A percentile compares a stretch with the other conserved stretches of the same genome.
Evolutionary conservation across 2,329 filamentous ascomycete species (phyloP).

Genomic region (Capronia coronata): DNA sequence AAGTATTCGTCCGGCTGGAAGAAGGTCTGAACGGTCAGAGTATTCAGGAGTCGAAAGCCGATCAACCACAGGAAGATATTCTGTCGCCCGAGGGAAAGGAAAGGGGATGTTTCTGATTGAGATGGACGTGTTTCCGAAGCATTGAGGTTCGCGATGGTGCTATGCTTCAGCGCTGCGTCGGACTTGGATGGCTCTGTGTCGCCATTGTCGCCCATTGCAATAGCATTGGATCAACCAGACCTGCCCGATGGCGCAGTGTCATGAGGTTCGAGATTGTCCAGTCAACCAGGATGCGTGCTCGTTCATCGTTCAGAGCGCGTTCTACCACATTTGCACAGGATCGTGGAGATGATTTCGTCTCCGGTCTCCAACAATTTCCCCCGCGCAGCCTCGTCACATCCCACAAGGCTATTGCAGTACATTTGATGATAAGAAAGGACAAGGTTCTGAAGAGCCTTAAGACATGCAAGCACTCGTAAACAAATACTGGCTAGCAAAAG

Average conservation of each 20-base stretch:
- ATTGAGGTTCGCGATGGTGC: not conserved
- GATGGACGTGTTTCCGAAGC: not conserved
- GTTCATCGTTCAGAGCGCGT: no score
- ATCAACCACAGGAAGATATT: constrained; percentile 44
- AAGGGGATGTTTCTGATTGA: not conserved
- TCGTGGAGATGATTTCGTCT: no score
- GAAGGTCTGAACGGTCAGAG: constrained; percentile 73
- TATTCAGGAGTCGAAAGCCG: constrained; percentile 70
- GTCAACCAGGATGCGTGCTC: no score
- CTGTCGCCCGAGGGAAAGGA: constrained; percentile 6
- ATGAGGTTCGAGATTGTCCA: no score
- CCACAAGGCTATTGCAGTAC: no score
- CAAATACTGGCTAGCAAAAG: no score
- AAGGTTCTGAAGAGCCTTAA: no score
- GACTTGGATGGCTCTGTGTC: not conserved
- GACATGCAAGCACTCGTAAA: no score
- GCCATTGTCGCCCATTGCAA: constrained; percentile 6
- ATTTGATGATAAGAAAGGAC: no score
- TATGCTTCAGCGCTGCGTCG: not conserved
- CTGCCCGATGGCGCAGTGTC: no score
- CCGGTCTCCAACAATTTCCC: not conserved
- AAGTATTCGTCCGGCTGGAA: constrained; percentile 99
- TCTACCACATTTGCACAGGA: no score
- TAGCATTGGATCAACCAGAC: not conserved
- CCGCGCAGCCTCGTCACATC: not conserved